Evolutionary conservation across 768 basidiomycete species (phyloP).

Genomic region (Lenzites betulinus): DNA sequence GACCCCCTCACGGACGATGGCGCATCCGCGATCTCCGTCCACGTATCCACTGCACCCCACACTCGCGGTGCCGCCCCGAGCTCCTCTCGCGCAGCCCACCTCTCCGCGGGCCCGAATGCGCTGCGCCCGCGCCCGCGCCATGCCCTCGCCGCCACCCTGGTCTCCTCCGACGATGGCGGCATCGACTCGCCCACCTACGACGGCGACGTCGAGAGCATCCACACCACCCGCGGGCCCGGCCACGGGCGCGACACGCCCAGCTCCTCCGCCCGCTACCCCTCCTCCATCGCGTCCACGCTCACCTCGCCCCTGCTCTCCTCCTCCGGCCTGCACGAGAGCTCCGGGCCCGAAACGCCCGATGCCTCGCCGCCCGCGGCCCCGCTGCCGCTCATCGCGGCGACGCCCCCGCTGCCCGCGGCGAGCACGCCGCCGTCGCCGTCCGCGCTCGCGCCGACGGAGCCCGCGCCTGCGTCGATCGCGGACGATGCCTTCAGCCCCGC

Average conservation of each 20-base stretch:
- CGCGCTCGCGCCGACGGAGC: conserved; percentile 21
- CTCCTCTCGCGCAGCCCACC: conserved; percentile 24
- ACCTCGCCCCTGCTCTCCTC: conserved; percentile 18
- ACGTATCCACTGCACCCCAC: conserved; percentile 30
- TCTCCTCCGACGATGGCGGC: conserved; percentile 75
- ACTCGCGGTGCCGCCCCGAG: conserved; percentile 19
- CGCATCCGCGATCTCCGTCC: conserved; percentile 50
- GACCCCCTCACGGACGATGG: conserved; percentile 82
- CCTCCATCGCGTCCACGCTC: conserved; percentile 24
- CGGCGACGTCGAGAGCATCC: conserved; percentile 83
- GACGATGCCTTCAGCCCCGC: conserved; percentile 59
- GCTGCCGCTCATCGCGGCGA: neutral
- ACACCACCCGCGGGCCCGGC: conserved; percentile 51
- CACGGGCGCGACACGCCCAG: conserved; percentile 24
- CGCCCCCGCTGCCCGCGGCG: conserved; percentile 8
- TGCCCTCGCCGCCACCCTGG: conserved; percentile 26
- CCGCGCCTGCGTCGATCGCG: conserved; percentile 29
- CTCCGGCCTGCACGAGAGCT: conserved; percentile 14
- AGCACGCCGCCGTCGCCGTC: conserved; percentile 6
- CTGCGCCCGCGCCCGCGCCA: conserved; percentile 21
- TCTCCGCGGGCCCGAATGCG: conserved; percentile 4
- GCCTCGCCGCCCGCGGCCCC: conserved; percentile 8
- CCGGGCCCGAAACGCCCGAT: conserved; percentile 15
- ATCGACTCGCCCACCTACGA: conserved; percentile 89
- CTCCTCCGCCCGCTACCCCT: conserved; percentile 24